These are phyloP conservation scores for Ceratocystis huliohia DNA, from an alignment of 2,329 filamentous ascomycete species.

Conservation along the genomic window DNA sequence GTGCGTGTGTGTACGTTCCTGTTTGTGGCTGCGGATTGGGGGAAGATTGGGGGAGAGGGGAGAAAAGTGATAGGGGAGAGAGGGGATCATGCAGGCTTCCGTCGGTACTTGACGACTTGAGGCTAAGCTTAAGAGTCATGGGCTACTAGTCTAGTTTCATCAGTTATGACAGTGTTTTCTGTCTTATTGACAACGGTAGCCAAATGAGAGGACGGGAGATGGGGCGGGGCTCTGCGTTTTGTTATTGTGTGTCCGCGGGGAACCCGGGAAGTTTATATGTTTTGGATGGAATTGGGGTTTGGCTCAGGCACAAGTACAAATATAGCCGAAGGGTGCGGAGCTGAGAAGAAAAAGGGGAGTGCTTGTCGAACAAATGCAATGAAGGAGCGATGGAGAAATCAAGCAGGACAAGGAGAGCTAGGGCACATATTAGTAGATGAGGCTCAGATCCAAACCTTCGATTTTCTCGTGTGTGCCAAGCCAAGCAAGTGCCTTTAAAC, in stretches of 20 bases:
- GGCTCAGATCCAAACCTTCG: neutral
- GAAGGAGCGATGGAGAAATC: neutral
- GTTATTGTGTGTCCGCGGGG: neutral
- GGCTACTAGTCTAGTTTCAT: neutral
- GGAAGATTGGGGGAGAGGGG: neutral
- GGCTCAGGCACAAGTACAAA: too few relatives aligned
- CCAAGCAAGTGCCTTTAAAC: neutral
- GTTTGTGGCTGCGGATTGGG: neutral
- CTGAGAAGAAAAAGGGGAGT: too few relatives aligned
- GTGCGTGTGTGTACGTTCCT: neutral
- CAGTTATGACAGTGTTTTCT: neutral
- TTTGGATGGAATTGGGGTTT: too few relatives aligned
- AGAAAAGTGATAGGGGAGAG: neutral
- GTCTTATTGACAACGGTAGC: neutral
- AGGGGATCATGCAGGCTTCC: conserved; percentile 3
- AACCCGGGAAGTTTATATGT: too few relatives aligned
- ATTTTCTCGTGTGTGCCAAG: neutral
- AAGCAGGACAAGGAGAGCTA: neutral
- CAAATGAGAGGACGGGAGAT: neutral
- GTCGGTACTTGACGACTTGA: neutral
- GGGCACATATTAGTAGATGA: neutral
- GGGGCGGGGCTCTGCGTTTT: neutral
- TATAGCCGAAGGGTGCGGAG: too few relatives aligned
- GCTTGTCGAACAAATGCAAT: neutral
- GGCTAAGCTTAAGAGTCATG: neutral